Conservation (phyloP, 805 yeast genomes). For the Schizosaccharomyces pombe region DNA sequence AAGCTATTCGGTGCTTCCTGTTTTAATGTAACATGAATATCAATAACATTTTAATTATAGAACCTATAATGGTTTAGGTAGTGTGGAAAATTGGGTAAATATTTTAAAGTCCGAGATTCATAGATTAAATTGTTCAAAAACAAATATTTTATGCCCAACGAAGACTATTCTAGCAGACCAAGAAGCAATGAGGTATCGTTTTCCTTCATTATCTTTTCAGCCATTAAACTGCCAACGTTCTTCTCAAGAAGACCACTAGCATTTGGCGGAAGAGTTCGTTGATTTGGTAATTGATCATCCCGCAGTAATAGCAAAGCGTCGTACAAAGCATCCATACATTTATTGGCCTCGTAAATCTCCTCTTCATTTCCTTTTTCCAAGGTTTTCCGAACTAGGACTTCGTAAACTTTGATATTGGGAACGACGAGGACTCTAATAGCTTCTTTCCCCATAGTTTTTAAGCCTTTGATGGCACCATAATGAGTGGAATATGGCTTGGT, state of each 20-base stretch:
- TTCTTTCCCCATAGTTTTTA: slow-evolving; percentile 65
- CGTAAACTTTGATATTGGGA: slow-evolving; percentile 38
- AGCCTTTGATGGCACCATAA: slow-evolving; percentile 74
- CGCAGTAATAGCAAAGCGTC: neutral
- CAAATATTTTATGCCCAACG: too few species aligned
- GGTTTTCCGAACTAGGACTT: neutral
- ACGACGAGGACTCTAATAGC: slow-evolving; percentile 62
- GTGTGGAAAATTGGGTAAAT: too few species aligned
- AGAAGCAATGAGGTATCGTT: too few species aligned
- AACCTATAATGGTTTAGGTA: too few species aligned
- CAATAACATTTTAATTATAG: neutral
- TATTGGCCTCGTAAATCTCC: neutral
- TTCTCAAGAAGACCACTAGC: slow-evolving; percentile 2
- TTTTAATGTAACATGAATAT: neutral
- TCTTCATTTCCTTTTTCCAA: neutral
- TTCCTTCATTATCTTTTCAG: neutral
- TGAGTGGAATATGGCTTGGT: slow-evolving; percentile 70
- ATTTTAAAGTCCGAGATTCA: too few species aligned
- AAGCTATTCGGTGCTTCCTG: neutral
- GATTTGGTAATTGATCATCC: neutral
- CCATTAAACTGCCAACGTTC: neutral
- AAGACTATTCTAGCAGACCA: too few species aligned
- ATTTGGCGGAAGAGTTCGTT: neutral
- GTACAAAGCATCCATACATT: neutral
- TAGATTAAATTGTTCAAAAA: too few species aligned